Conservation (phyloP, 352 stramenopile species). For the Achlya hypogyna region DNA sequence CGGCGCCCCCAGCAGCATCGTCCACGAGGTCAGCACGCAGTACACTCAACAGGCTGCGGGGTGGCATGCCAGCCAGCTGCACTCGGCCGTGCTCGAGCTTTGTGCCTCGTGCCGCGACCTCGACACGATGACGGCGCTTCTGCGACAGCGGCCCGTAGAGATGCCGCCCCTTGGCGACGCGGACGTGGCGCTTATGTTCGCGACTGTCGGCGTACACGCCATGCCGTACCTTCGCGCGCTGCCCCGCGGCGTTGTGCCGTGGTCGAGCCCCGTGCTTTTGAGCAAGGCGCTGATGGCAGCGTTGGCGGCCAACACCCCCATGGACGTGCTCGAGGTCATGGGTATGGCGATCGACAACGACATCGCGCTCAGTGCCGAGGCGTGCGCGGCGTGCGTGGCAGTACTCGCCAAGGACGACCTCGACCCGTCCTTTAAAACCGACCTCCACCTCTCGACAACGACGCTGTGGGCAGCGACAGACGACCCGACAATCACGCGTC, state of each 20-base stretch:
- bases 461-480: not conserved
- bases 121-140: not conserved
- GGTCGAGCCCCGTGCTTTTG: not conserved
- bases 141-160: not conserved
- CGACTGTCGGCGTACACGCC: not conserved
- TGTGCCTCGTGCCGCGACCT: not conserved
- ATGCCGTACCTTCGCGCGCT: not conserved
- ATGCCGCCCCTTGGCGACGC: not conserved
- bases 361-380: not conserved
- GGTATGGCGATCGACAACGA: not conserved
- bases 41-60: not conserved
- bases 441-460: not conserved
- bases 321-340: conserved; percentile 1
- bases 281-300: not conserved
- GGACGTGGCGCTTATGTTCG: not conserved
- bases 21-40: conserved; percentile 10
- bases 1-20: not conserved
- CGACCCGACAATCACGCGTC: not conserved
- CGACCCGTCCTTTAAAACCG: not conserved
- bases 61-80: not conserved
- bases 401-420: not conserved
- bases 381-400: not conserved
- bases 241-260: not conserved
- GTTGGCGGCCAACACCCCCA: not conserved
- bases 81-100: not conserved